These are phyloP conservation scores for Ensete glaucum DNA, from an alignment of 176 grass and related monocot genomes.

Conservation along the genomic window DNA sequence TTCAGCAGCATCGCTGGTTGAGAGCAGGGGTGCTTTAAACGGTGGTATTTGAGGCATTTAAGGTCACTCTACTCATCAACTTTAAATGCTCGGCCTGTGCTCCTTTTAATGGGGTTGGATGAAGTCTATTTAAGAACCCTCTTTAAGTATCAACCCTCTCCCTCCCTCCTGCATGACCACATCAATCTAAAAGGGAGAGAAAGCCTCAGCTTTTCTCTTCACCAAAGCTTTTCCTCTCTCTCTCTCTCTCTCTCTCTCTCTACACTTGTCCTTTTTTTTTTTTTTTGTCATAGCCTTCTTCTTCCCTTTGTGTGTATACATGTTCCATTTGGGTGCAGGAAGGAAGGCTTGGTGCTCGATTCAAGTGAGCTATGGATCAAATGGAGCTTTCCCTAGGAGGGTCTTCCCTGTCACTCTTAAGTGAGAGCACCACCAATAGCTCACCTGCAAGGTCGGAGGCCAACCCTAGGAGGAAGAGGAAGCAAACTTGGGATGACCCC, in stretches of 20 bases:
- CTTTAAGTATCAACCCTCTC: constrained; percentile 28
- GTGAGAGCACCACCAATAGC: too few species aligned
- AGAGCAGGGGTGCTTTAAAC: constrained; percentile 37
- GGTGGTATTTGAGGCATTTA: constrained; percentile 84
- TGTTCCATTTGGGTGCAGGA: constrained; percentile 20
- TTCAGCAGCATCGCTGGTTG: too few species aligned
- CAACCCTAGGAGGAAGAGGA: constrained; percentile 46
- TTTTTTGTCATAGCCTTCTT: neutral
- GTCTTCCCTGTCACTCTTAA: too few species aligned
- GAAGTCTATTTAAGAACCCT: constrained; percentile 68
- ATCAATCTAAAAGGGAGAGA: constrained; percentile 25
- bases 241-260: neutral
- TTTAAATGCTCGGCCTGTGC: constrained; percentile 58
- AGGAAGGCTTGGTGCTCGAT: constrained; percentile 12
- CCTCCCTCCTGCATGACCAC: constrained; percentile 45
- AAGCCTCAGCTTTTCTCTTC: too few species aligned
- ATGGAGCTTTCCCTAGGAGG: constrained; percentile 51
- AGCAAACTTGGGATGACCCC: constrained; percentile 32
- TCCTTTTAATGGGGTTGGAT: constrained; percentile 68
- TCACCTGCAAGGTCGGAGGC: too few species aligned
- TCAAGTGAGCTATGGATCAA: constrained; percentile 31
- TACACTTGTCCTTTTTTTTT: neutral
- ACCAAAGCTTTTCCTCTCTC: too few species aligned
- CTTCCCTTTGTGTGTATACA: neutral
- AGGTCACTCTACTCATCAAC: constrained; percentile 73